Evolutionary conservation across 495 filamentous ascomycete genomes (phyloP).

Genomic region (Trichodelitschia bisporula): DNA sequence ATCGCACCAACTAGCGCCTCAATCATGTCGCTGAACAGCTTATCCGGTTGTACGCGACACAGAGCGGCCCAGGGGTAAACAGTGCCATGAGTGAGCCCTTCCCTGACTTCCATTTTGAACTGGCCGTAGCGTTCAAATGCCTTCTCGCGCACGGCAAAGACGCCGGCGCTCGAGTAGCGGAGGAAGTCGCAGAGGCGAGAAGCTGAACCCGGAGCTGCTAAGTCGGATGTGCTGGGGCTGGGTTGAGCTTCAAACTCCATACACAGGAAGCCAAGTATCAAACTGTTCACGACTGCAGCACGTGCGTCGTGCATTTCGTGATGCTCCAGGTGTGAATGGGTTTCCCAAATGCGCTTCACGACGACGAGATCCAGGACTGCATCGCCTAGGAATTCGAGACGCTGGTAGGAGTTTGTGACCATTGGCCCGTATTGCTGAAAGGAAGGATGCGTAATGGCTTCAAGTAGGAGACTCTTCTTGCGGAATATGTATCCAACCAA

Average conservation of each 20-base stretch:
- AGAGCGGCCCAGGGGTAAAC: slow-evolving; percentile 59
- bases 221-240: slow-evolving; percentile 12
- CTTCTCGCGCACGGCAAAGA: slow-evolving; percentile 18
- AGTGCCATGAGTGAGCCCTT: slow-evolving; percentile 20
- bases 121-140: slow-evolving; percentile 23
- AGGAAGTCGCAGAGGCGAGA: slow-evolving; percentile 39
- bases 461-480: slow-evolving; percentile 44
- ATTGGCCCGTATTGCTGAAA: slow-evolving; percentile 20
- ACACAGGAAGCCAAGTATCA: slow-evolving; percentile 70
- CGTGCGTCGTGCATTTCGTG: slow-evolving; percentile 49
- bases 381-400: slow-evolving; percentile 82
- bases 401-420: slow-evolving; percentile 44
- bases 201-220: slow-evolving; percentile 1
- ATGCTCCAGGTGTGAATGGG: slow-evolving; percentile 24
- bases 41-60: slow-evolving; percentile 36
- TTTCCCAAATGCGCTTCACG: slow-evolving; percentile 23
- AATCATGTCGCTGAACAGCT: slow-evolving; percentile 70
- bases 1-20: slow-evolving; percentile 67
- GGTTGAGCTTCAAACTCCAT: too few species aligned
- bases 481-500: slow-evolving; percentile 48
- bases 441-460: slow-evolving; percentile 71
- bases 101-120: slow-evolving; percentile 24
- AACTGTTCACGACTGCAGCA: slow-evolving; percentile 55
- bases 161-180: slow-evolving; percentile 24
- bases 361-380: slow-evolving; percentile 63